phyloP scores from a whole-genome alignment of 805 yeast genomes.

The Wickerhamiella alocasiicola region DNA sequence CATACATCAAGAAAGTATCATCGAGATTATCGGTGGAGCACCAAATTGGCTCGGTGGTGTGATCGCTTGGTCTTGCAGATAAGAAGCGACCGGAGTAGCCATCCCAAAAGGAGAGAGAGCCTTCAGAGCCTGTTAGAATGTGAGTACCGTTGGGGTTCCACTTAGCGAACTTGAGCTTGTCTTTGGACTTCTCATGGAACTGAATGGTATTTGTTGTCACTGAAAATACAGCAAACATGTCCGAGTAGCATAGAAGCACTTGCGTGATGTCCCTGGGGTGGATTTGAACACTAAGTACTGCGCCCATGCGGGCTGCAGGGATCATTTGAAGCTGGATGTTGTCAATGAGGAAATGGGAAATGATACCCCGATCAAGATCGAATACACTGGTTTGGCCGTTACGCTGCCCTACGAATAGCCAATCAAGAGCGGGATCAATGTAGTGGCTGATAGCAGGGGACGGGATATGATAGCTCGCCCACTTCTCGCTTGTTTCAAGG shows the following conservation, averaged over 20 bases:
- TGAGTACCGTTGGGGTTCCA: constrained; percentile 95
- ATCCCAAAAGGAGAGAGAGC: constrained; percentile 91
- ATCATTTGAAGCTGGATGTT: constrained; percentile 51
- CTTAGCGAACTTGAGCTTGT: constrained; percentile 39
- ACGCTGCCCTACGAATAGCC: constrained; percentile 66
- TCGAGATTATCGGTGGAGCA: constrained; percentile 70
- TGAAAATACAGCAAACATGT: constrained; percentile 57
- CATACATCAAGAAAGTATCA: constrained; percentile 58
- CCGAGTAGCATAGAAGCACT: constrained; percentile 58
- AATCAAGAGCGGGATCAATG: constrained; percentile 79
- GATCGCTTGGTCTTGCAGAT: constrained; percentile 26
- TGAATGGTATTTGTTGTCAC: constrained; percentile 44
- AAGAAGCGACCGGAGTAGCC: constrained; percentile 60
- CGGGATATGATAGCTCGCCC: constrained; percentile 50
- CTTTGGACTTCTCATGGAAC: constrained; percentile 35
- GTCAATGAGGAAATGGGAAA: constrained; percentile 54
- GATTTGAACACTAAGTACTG: constrained; percentile 57
- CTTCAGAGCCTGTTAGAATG: constrained; percentile 62
- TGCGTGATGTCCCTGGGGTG: constrained; percentile 86
- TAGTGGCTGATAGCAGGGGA: constrained; percentile 57
- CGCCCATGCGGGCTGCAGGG: constrained; percentile 46
- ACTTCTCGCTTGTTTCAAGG: constrained; percentile 44
- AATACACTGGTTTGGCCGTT: constrained; percentile 62
- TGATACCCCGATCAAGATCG: constrained; percentile 66
- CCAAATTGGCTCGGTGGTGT: constrained; percentile 37